Conservation (phyloP, 2,329 filamentous ascomycete species). For the Pseudocercospora eumusae region DNA sequence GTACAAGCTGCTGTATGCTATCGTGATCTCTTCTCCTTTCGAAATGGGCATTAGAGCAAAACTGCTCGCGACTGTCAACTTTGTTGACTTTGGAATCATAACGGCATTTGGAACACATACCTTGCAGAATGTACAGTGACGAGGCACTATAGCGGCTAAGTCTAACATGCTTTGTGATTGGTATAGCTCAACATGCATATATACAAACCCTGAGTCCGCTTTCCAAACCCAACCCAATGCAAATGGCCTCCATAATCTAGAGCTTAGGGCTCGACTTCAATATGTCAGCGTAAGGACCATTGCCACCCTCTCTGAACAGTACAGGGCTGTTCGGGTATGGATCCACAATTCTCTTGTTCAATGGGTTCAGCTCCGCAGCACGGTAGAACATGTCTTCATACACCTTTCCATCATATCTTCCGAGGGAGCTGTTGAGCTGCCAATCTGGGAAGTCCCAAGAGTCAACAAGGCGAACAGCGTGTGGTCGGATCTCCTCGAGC, state of each 20-base stretch:
- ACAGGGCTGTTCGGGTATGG: slow-evolving; percentile 66
- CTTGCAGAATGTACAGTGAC: background rate
- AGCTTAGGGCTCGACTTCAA: slow-evolving; percentile 40
- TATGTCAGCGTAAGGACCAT: slow-evolving; percentile 32
- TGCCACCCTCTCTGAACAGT: slow-evolving; percentile 62
- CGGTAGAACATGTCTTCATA: slow-evolving; percentile 76
- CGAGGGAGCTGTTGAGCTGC: slow-evolving; percentile 71
- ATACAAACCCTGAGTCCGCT: background rate
- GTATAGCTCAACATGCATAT: background rate
- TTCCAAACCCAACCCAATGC: background rate
- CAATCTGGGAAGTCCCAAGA: slow-evolving; percentile 77
- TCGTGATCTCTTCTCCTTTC: too few relatives aligned
- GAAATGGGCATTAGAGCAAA: too few relatives aligned
- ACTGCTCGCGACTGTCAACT: too few relatives aligned
- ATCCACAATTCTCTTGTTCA: slow-evolving; percentile 71
- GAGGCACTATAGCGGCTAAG: background rate
- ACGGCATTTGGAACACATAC: too few relatives aligned
- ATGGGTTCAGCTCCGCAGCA: slow-evolving; percentile 70
- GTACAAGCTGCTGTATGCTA: too few relatives aligned
- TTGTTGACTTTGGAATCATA: too few relatives aligned
- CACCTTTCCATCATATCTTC: slow-evolving; percentile 71
- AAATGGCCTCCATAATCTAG: slow-evolving; percentile 34
- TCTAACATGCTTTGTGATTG: background rate
- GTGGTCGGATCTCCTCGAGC: slow-evolving; percentile 70
- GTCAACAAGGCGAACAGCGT: slow-evolving; percentile 71